These are phyloP conservation scores for Penicillium aurantiogriseum DNA, from an alignment of 2,329 filamentous ascomycete genomes.

Conservation along the genomic window DNA sequence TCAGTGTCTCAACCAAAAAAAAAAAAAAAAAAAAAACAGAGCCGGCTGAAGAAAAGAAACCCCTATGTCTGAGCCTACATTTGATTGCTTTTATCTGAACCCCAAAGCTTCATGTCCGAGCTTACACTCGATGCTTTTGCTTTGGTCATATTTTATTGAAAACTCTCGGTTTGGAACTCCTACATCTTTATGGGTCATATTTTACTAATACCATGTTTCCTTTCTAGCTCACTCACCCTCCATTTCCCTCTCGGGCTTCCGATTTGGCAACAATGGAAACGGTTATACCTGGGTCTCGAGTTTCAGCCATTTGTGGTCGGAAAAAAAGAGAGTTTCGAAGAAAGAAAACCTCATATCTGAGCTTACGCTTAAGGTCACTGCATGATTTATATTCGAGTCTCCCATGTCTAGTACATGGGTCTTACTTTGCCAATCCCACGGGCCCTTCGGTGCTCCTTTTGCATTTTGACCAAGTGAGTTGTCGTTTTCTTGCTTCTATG, in stretches of 20 bases:
- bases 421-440: neutral
- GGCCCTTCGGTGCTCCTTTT: neutral
- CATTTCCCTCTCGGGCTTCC: no score
- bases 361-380: neutral
- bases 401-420: no score
- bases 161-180: no score
- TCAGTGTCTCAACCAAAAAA: neutral
- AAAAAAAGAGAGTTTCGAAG: neutral
- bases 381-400: neutral
- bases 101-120: no score
- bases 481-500: neutral
- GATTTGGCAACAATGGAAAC: neutral
- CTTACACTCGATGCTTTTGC: no score
- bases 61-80: neutral
- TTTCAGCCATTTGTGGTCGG: neutral
- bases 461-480: neutral
- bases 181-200: no score
- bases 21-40: no score
- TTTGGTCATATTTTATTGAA: no score
- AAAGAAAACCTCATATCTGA: neutral
- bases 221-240: neutral
- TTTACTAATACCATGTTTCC: no score
- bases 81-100: no score
- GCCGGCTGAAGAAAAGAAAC: neutral
- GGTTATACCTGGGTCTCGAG: neutral